Evolutionary conservation across 345 rosid species (phyloP).

Genomic region (Capsella bursapastoris): DNA sequence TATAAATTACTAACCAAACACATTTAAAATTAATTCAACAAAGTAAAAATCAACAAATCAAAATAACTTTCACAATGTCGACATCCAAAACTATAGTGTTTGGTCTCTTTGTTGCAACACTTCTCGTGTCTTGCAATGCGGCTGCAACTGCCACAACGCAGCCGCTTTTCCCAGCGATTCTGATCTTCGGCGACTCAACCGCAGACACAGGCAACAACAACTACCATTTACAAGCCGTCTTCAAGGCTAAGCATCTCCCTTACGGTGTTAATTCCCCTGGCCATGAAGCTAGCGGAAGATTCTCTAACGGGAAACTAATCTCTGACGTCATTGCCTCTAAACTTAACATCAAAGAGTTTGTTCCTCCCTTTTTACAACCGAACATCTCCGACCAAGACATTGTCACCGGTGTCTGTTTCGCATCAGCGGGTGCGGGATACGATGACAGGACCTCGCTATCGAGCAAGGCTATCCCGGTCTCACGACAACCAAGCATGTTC

Average conservation of each 20-base stretch:
- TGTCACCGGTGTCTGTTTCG: conserved; percentile 35
- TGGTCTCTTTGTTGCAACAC: conserved; percentile 15
- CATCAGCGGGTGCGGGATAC: conserved; percentile 35
- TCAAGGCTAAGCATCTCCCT: conserved; percentile 36
- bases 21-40: conserved; percentile 2
- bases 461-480: conserved; percentile 44
- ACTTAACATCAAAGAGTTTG: conserved; percentile 35
- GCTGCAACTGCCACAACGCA: not conserved
- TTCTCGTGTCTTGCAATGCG: conserved; percentile 1
- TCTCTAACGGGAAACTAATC: conserved; percentile 35
- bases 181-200: conserved; percentile 33
- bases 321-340: conserved; percentile 31
- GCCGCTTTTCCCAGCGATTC: conserved; percentile 24
- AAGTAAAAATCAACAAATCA: not conserved
- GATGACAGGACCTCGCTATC: conserved; percentile 35
- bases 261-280: conserved; percentile 36
- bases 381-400: conserved; percentile 40
- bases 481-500: conserved; percentile 52
- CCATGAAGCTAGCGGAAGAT: conserved; percentile 41
- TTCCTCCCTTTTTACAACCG: conserved; percentile 40
- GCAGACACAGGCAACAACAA: conserved; percentile 37
- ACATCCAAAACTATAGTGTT: not conserved
- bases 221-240: conserved; percentile 3
- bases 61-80: conserved; percentile 16
- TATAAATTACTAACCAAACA: conserved; percentile 6